phyloP scores from a whole-genome alignment of 2,329 filamentous ascomycete species.

The Aspergillus piperis region DNA sequence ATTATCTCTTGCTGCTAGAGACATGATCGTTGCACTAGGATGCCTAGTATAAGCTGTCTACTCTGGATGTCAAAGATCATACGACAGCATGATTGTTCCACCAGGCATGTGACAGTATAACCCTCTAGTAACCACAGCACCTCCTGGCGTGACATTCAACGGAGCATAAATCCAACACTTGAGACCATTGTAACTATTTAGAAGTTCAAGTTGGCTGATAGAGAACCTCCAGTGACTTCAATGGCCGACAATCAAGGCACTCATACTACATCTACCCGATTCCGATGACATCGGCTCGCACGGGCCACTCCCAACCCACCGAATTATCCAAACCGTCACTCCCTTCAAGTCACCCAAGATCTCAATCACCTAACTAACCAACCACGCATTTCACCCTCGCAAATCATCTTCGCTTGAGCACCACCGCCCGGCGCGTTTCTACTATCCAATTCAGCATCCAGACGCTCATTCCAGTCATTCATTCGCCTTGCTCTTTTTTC shows the following conservation, averaged over 20 bases:
- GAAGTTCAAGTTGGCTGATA: no score
- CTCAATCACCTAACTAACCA: neutral
- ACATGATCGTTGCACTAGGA: no score
- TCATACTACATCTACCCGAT: neutral
- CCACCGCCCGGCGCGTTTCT: conserved; percentile 1
- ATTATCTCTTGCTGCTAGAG: no score
- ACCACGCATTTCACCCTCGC: neutral
- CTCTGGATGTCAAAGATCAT: neutral
- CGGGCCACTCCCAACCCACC: conserved; percentile 14
- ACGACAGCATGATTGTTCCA: neutral
- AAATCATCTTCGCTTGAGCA: conserved; percentile 7
- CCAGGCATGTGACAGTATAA: neutral
- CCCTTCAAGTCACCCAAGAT: conserved; percentile 4
- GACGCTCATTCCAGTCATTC: conserved; percentile 1
- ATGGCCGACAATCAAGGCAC: neutral
- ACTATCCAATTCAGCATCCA: neutral
- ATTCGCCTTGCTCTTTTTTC: neutral
- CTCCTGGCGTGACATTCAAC: neutral
- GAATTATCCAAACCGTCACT: neutral
- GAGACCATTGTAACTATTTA: neutral
- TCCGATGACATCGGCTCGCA: conserved; percentile 13
- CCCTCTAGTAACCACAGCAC: neutral
- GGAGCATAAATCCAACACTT: neutral
- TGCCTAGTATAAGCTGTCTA: neutral
- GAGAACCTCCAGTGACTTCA: no score